phyloP scores from a whole-genome alignment of 768 basidiomycete genomes.

The Chlorophyllum brunneum region DNA sequence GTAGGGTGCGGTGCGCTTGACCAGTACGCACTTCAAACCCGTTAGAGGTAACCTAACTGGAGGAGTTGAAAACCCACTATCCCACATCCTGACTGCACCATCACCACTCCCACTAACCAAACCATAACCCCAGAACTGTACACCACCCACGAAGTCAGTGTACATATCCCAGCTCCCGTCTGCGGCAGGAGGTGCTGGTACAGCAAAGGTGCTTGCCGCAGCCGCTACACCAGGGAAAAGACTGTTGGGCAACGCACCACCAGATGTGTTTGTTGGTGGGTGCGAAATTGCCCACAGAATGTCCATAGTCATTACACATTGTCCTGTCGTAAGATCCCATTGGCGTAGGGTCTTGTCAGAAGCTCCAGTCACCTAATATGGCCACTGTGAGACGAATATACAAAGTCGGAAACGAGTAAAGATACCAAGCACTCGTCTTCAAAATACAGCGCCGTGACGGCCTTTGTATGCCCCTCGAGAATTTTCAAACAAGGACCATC shows the following conservation, averaged over 20 bases:
- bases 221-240: conserved; percentile 52
- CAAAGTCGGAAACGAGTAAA: conserved; percentile 11
- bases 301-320: conserved; percentile 99
- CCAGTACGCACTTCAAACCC: conserved; percentile 83
- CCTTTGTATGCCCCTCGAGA: conserved; percentile 89
- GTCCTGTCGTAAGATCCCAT: conserved; percentile 96
- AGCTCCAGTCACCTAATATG: conserved; percentile 84
- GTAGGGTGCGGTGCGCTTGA: conserved; percentile 88
- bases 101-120: conserved; percentile 97
- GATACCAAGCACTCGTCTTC: conserved; percentile 90
- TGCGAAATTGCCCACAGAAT: conserved; percentile 99
- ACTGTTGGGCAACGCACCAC: conserved; percentile 36
- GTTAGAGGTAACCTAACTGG: neutral
- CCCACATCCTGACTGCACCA: conserved; percentile 99
- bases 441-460: conserved; percentile 91
- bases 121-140: conserved; percentile 99
- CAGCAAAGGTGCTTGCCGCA: conserved; percentile 63
- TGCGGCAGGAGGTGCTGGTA: conserved; percentile 82
- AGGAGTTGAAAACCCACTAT: conserved; percentile 62
- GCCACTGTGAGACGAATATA: conserved; percentile 17
- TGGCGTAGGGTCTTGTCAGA: conserved; percentile 98
- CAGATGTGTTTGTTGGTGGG: conserved; percentile 48
- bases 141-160: conserved; percentile 94
- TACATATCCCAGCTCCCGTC: conserved; percentile 95
- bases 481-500: conserved; percentile 66